Conservation (phyloP, 169 alveolate species). For the Plasmodium cynomolgi region DNA sequence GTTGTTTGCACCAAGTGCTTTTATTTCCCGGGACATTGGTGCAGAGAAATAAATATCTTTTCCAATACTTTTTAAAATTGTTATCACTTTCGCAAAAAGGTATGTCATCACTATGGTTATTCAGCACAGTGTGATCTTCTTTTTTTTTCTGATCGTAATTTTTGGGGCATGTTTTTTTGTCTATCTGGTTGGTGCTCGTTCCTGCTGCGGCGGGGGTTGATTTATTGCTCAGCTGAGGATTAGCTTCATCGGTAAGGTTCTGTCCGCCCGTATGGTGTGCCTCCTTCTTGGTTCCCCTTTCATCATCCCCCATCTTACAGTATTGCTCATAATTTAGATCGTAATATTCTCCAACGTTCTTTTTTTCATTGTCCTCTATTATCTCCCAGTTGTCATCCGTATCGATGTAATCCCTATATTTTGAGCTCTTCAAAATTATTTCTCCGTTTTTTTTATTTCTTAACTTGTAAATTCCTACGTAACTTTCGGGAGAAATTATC, state of each 20-base stretch:
- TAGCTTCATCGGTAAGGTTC: neutral
- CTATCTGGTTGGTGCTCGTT: neutral
- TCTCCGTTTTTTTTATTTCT: conserved; percentile 54
- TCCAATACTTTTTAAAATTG: conserved; percentile 67
- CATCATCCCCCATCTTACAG: neutral
- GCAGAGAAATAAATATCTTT: conserved; percentile 70
- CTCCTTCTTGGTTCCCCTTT: neutral
- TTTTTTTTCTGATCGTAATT: neutral
- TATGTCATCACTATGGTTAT: neutral
- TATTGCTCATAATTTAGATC: conserved; percentile 20
- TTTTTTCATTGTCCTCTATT: conserved; percentile 40
- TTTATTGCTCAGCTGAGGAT: neutral
- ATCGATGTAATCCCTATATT: conserved; percentile 71
- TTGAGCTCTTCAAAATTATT: conserved; percentile 54
- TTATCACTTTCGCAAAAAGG: conserved; percentile 8
- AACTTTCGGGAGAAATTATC: conserved; percentile 69
- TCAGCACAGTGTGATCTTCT: neutral
- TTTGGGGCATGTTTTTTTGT: neutral
- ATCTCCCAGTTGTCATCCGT: conserved; percentile 64
- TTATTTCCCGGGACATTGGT: conserved; percentile 68
- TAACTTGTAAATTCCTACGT: conserved; percentile 59
- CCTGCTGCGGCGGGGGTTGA: neutral
- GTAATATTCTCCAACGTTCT: conserved; percentile 48
- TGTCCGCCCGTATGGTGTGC: neutral
- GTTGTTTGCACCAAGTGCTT: conserved; percentile 58